phyloP scores from a whole-genome alignment of 2,329 filamentous ascomycete genomes.

The Penicillium sp. region DNA sequence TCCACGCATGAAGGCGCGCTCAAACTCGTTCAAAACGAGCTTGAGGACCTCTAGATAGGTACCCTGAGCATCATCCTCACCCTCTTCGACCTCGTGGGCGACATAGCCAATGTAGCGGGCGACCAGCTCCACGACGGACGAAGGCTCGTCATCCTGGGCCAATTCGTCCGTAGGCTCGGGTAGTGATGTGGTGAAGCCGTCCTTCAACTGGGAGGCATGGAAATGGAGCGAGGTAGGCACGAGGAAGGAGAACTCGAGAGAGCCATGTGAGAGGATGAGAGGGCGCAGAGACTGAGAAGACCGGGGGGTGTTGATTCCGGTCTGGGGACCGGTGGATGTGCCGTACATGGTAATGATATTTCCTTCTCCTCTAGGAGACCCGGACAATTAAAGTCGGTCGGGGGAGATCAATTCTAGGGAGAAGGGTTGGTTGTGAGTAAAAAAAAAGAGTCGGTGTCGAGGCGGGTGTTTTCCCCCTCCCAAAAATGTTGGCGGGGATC shows the following conservation, averaged over 20 bases:
- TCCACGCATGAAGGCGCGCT: conserved; percentile 88
- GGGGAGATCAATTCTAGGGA: conserved; percentile 12
- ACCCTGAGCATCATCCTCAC: conserved; percentile 84
- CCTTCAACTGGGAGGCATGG: conserved; percentile 91
- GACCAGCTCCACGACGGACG: conserved; percentile 88
- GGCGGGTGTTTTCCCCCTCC: conserved; percentile 33
- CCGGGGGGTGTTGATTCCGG: conserved; percentile 94
- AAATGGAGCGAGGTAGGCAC: conserved; percentile 95
- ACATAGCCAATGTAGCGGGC: conserved; percentile 92
- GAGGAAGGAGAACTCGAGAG: conserved; percentile 93
- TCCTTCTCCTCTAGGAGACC: conserved; percentile 18
- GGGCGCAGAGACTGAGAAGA: conserved; percentile 91
- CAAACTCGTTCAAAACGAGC: conserved; percentile 91
- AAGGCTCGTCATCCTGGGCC: conserved; percentile 98
- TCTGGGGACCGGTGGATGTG: conserved; percentile 78
- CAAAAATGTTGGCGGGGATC: conserved; percentile 30
- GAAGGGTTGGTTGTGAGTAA: neutral
- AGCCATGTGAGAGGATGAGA: conserved; percentile 87
- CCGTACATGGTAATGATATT: conserved; percentile 72
- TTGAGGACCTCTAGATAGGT: conserved; percentile 93
- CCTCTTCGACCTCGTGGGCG: conserved; percentile 85
- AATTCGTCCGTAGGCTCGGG: conserved; percentile 94
- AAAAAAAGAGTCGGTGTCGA: neutral
- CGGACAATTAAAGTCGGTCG: conserved; percentile 18
- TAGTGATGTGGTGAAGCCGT: conserved; percentile 81